Evolutionary conservation across 169 alveolate species (phyloP).

Genomic region (Plasmodium vivax): DNA sequence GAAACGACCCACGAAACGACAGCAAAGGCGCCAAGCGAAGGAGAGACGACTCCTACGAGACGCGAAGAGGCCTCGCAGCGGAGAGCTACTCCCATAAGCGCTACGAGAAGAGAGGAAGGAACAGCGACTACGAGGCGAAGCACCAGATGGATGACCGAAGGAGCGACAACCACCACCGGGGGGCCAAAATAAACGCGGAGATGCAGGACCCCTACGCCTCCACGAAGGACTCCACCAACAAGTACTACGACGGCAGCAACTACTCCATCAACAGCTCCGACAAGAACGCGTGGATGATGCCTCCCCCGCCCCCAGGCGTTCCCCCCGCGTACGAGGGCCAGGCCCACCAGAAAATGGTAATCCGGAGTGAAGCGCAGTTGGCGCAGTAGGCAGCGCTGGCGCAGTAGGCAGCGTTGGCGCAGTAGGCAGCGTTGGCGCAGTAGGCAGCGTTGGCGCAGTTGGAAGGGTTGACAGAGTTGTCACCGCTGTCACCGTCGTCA

Average conservation of each 20-base stretch:
- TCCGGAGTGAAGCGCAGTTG: neutral
- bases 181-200: constrained; percentile 29
- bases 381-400: too few relatives aligned
- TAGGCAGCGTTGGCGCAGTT: too few relatives aligned
- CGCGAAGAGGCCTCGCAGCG: neutral
- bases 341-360: constrained; percentile 19
- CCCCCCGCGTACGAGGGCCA: constrained; percentile 4
- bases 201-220: constrained; percentile 72
- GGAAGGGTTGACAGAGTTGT: neutral
- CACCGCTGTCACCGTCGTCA: too few relatives aligned
- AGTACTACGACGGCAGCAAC: constrained; percentile 16
- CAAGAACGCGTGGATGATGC: constrained; percentile 29
- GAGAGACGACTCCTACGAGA: constrained; percentile 40
- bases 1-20: neutral
- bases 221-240: constrained; percentile 22
- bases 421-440: too few relatives aligned
- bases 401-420: too few relatives aligned
- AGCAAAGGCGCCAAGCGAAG: constrained; percentile 19
- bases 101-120: constrained; percentile 47
- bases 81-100: constrained; percentile 23
- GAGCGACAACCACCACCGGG: constrained; percentile 8
- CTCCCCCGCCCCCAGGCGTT: constrained; percentile 54
- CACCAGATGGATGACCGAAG: constrained; percentile 1
- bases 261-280: constrained; percentile 4
- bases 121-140: constrained; percentile 16